Evolutionary conservation across 2,329 filamentous ascomycete species (phyloP).

Genomic region (Aspergillus versicolor): DNA sequence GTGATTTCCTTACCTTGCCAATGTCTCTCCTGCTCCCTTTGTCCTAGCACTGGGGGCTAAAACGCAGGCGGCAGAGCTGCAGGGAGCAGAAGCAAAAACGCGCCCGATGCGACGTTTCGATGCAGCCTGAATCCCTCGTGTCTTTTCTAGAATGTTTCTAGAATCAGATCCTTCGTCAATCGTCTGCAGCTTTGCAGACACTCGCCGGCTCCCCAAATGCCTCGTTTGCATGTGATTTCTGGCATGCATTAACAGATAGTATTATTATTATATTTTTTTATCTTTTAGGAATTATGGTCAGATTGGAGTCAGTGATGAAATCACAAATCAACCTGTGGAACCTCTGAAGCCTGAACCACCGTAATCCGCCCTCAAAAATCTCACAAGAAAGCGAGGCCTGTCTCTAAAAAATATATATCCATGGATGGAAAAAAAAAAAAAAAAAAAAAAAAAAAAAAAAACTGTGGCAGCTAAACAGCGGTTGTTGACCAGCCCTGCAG

Average conservation of each 20-base stretch:
- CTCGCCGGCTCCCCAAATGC: not conserved
- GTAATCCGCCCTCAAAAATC: not conserved
- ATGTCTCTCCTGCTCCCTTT: not conserved
- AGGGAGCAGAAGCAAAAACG: slow-evolving; percentile 3
- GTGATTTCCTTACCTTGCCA: not conserved
- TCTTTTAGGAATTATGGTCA: not conserved
- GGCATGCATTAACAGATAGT: not conserved
- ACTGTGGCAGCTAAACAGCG: not conserved
- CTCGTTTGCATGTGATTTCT: not conserved
- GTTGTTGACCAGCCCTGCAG: not conserved
- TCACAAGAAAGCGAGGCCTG: too few relatives aligned
- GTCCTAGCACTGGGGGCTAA: not conserved
- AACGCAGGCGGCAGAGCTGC: not conserved
- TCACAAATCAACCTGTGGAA: not conserved
- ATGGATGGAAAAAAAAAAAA: too few relatives aligned
- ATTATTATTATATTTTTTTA: not conserved
- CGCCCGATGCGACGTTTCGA: not conserved
- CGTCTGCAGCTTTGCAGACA: too few relatives aligned
- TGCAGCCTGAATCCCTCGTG: slow-evolving; percentile 2
- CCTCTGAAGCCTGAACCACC: not conserved
- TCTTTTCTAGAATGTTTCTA: slow-evolving; percentile 17
- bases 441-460: too few relatives aligned
- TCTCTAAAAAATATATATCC: too few relatives aligned
- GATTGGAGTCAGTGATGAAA: not conserved
- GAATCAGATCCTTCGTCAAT: slow-evolving; percentile 4